Conservation (phyloP, 2,329 filamentous ascomycete species). For the Ciborinia camelliae region DNA sequence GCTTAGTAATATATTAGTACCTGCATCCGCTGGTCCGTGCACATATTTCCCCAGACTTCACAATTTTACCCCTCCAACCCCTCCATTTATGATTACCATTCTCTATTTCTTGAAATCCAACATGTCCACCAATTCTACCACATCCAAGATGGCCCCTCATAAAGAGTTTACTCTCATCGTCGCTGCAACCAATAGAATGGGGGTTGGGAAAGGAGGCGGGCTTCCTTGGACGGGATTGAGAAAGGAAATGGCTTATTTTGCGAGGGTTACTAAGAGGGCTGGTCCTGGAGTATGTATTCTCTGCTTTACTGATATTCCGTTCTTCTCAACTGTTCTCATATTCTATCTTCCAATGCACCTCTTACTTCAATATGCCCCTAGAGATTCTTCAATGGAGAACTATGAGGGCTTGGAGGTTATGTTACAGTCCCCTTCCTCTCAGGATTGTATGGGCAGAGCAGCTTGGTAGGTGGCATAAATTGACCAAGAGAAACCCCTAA, state of each 20-base stretch:
- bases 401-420: too few species aligned
- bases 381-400: background rate
- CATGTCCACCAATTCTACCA: constrained; percentile 1
- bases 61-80: constrained; percentile 12
- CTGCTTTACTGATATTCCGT: background rate
- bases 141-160: constrained; percentile 20
- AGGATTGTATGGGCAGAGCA: background rate
- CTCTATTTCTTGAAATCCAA: background rate
- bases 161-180: constrained; percentile 82
- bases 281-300: constrained; percentile 38
- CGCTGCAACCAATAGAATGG: constrained; percentile 83
- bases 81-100: background rate
- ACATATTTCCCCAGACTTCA: constrained; percentile 11
- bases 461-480: background rate
- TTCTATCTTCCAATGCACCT: background rate
- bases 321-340: too few species aligned
- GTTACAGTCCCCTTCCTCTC: background rate
- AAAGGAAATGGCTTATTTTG: constrained; percentile 94
- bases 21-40: background rate
- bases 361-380: too few species aligned
- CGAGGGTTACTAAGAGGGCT: constrained; percentile 71
- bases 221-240: constrained; percentile 88
- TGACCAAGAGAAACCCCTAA: background rate
- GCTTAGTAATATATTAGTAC: constrained; percentile 10
- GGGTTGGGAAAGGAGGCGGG: constrained; percentile 75